Evolutionary conservation across 352 stramenopile species (phyloP).

Genomic region (Thalassiosira hispida): DNA sequence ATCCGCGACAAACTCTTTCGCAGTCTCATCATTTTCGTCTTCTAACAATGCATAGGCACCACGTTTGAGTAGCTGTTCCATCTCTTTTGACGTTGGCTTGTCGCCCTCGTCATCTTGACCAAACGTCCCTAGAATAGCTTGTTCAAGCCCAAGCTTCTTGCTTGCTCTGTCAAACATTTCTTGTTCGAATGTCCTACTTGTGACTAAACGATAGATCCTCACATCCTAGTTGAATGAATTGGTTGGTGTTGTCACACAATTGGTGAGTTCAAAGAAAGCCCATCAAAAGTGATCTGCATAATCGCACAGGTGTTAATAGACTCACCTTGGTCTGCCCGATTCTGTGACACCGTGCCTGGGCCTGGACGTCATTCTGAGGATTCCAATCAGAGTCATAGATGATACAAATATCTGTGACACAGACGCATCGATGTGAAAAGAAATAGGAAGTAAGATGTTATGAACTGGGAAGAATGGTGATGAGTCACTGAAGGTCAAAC

Average conservation of each 20-base stretch:
- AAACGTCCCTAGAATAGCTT: constrained; percentile 98
- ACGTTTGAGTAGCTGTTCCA: constrained; percentile 98
- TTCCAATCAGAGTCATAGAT: constrained; percentile 94
- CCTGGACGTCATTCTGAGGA: constrained; percentile 97
- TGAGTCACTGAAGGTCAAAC: not conserved
- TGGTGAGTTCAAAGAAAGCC: not conserved
- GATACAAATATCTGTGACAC: constrained; percentile 64
- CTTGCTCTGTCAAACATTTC: constrained; percentile 99
- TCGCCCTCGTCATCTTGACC: constrained; percentile 93
- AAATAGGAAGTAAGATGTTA: not conserved
- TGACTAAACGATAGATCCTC: constrained; percentile 99
- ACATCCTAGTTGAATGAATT: constrained; percentile 85
- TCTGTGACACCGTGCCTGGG: constrained; percentile 95
- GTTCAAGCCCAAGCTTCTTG: constrained; percentile 98
- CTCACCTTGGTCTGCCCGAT: constrained; percentile 97
- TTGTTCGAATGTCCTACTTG: constrained; percentile 98
- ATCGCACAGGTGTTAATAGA: constrained; percentile 1
- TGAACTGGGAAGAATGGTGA: constrained; percentile 8
- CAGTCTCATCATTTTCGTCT: constrained; percentile 96
- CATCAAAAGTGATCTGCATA: not conserved
- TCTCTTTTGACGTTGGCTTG: constrained; percentile 92
- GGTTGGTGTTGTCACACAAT: not conserved
- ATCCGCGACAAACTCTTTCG: constrained; percentile 96
- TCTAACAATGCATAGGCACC: constrained; percentile 97
- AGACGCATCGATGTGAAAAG: constrained; percentile 3